Evolutionary conservation across 2,329 filamentous ascomycete genomes (phyloP), one percentile per base, ranked within the genome.

Genomic region (Coniochaeta hoffmannii): DNA sequence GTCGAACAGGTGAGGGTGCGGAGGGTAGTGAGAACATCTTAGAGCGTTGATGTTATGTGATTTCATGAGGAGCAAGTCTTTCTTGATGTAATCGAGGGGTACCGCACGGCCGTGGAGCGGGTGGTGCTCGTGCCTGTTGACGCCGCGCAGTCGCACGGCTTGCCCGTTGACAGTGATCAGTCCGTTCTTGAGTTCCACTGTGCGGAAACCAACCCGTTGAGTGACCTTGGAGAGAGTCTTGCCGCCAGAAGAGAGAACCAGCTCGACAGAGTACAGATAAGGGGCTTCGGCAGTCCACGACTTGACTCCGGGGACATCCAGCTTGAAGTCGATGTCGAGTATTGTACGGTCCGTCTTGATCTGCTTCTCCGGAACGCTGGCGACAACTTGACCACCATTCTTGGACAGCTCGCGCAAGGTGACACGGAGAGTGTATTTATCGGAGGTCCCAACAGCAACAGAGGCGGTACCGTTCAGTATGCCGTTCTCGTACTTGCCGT

Each of bases 51-150:
- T 77, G 62, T 89, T 89, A 71, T 87, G 79, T 7, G 70, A 73
- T 67, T 89, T 89, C 85, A 89, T 89, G 3, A 83, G 71, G 2
- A 85, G 62, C 1, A 89, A 71, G 60, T 89, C 86, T 14, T 73
- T 68, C 59, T 78, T 77, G 63, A 87, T 79, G 56, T 80, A 86
- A 1, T 85, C 80, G 7, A 80, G 67, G 0, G 85, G 83, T 0
- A 88, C 83, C 0, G 84, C 77, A 0, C 86, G 81, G 3, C 86
- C 86, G 28, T 77, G 77, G 24, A 71, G 69, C 0, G 84, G 83
- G 62, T 89, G 85, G 62, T 90, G 86, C 56, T 90, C 87, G 62
- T 89, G 87, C 15, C 86, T 73, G 65, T 89, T 89, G 15, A 83
- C 81, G 15, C 86, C 86, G 28, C 81, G 77, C 59, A 89, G 75